Conservation (phyloP, 2,329 filamentous ascomycete species). For the Ophiobolus disseminans region DNA sequence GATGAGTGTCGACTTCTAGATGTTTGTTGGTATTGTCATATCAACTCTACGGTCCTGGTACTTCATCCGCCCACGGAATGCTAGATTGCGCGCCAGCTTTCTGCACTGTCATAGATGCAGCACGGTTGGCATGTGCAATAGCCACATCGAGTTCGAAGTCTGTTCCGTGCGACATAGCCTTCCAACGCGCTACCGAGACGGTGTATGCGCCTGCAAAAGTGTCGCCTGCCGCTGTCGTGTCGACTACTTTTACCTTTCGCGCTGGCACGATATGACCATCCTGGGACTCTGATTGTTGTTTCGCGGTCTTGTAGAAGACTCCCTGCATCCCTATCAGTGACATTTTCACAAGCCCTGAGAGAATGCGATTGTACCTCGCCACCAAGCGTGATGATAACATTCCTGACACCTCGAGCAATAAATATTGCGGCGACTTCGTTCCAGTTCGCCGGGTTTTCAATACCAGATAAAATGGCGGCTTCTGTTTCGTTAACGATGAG, state of each 20-base stretch:
- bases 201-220: conserved; percentile 93
- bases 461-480: conserved; percentile 73
- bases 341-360: not conserved
- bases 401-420: conserved; percentile 71
- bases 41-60: conserved; percentile 44
- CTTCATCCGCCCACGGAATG: conserved; percentile 70
- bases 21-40: too few relatives aligned
- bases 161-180: conserved; percentile 51
- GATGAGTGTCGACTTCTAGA: not conserved
- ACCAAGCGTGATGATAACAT: conserved; percentile 85
- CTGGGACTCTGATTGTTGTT: conserved; percentile 52
- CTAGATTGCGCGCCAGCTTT: conserved; percentile 69
- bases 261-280: conserved; percentile 63
- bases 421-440: conserved; percentile 59
- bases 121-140: conserved; percentile 66
- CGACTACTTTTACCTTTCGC: conserved; percentile 77
- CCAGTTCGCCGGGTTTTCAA: conserved; percentile 42
- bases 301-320: conserved; percentile 54
- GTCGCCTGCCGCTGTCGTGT: conserved; percentile 93
- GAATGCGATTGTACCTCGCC: conserved; percentile 62
- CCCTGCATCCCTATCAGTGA: conserved; percentile 43
- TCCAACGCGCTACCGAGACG: conserved; percentile 67
- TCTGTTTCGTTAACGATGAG: conserved; percentile 92
- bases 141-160: conserved; percentile 63
- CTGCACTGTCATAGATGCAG: conserved; percentile 71